phyloP scores from a whole-genome alignment of 306 rosid species.

The Quillaja saponaria region DNA sequence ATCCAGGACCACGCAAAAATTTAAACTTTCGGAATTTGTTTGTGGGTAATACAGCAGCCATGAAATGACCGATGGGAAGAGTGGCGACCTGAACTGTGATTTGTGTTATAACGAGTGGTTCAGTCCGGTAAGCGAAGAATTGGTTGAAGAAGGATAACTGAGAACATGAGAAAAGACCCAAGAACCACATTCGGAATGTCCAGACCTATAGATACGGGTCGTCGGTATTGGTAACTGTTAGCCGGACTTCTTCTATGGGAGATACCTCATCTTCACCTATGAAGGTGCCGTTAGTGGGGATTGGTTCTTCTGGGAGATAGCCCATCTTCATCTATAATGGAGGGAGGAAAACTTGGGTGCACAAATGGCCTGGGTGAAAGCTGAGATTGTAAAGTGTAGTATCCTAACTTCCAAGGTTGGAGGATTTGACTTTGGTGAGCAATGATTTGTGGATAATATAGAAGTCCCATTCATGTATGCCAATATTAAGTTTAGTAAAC shows the following conservation, averaged over 20 bases:
- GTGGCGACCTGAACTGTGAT: slow-evolving; percentile 64
- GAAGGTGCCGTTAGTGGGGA: background rate
- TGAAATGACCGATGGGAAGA: slow-evolving; percentile 72
- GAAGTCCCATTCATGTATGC: too few species aligned
- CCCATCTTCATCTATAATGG: too few species aligned
- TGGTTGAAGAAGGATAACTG: slow-evolving; percentile 74
- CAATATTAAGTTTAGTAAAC: too few species aligned
- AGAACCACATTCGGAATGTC: slow-evolving; percentile 90
- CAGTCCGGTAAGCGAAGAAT: slow-evolving; percentile 73
- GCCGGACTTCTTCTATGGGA: slow-evolving; percentile 67
- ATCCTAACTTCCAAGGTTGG: too few species aligned
- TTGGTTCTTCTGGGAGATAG: background rate
- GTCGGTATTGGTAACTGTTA: slow-evolving; percentile 67
- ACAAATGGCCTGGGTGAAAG: too few species aligned
- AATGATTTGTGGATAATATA: too few species aligned
- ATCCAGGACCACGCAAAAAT: too few species aligned
- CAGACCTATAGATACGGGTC: slow-evolving; percentile 64
- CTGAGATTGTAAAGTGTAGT: too few species aligned
- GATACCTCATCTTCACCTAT: slow-evolving; percentile 49
- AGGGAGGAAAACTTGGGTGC: too few species aligned
- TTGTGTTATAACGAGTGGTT: slow-evolving; percentile 61
- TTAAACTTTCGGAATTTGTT: slow-evolving; percentile 49
- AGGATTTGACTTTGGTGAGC: too few species aligned
- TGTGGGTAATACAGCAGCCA: slow-evolving; percentile 52
- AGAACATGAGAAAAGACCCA: slow-evolving; percentile 60